phyloP scores from a whole-genome alignment of 2,329 filamentous ascomycete species.

The Beauveria australis region DNA sequence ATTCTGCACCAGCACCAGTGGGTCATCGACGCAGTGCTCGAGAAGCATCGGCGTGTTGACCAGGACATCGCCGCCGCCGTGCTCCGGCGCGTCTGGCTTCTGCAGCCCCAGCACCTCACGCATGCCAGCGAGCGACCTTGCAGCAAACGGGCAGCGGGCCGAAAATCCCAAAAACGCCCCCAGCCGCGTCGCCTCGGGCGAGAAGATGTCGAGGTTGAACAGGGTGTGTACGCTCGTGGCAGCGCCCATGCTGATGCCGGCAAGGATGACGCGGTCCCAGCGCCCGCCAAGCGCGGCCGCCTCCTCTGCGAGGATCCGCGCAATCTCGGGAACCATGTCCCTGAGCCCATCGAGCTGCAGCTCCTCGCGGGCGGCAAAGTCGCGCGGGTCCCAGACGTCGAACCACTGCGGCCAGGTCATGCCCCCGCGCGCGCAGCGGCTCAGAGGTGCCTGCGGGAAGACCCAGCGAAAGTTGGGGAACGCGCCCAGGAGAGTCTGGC shows the following conservation, averaged over 20 bases:
- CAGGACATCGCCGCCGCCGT: slow-evolving; percentile 19
- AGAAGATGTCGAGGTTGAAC: slow-evolving; percentile 25
- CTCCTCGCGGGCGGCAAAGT: slow-evolving; percentile 34
- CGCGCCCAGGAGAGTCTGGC: slow-evolving; percentile 26
- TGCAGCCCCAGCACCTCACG: slow-evolving; percentile 23
- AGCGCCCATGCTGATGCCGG: slow-evolving; percentile 39
- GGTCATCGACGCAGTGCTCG: slow-evolving; percentile 37
- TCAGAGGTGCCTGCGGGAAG: slow-evolving; percentile 35
- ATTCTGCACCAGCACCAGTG: slow-evolving; percentile 28
- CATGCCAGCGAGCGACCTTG: slow-evolving; percentile 22
- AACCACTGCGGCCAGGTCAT: slow-evolving; percentile 39
- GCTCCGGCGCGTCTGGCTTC: slow-evolving; percentile 13
- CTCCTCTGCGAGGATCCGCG: slow-evolving; percentile 26
- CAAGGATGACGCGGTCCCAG: slow-evolving; percentile 32
- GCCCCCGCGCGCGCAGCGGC: slow-evolving; percentile 16
- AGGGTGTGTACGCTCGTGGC: slow-evolving; percentile 31
- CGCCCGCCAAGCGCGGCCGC: slow-evolving; percentile 26
- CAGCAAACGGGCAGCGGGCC: slow-evolving; percentile 28
- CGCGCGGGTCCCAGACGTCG: slow-evolving; percentile 36
- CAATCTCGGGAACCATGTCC: slow-evolving; percentile 27
- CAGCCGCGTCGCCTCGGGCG: slow-evolving; percentile 8
- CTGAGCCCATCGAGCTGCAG: slow-evolving; percentile 32
- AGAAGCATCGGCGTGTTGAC: slow-evolving; percentile 35
- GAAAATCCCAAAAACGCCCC: slow-evolving; percentile 32
- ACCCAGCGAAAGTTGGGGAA: slow-evolving; percentile 42